Evolutionary conservation across 2,329 filamentous ascomycete genomes (phyloP).

Genomic region (Botrytis galanthina): DNA sequence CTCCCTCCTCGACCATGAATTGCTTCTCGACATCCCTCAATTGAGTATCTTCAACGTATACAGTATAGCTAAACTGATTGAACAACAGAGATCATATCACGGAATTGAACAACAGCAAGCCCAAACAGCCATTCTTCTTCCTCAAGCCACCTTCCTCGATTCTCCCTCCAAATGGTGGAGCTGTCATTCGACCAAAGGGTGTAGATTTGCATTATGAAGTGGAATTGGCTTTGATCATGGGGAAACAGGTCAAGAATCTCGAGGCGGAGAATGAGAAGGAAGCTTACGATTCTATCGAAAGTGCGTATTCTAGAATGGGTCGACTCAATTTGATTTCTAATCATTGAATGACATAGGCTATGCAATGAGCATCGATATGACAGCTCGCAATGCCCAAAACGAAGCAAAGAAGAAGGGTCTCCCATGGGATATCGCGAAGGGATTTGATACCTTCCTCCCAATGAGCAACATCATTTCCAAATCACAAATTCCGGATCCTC

Average conservation of each 20-base stretch:
- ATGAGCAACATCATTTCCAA: slow-evolving; percentile 80
- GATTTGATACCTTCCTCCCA: slow-evolving; percentile 96
- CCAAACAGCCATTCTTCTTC: slow-evolving; percentile 98
- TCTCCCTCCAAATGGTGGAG: slow-evolving; percentile 72
- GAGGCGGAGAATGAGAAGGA: slow-evolving; percentile 68
- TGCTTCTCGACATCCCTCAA: slow-evolving; percentile 14
- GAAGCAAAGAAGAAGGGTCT: slow-evolving; percentile 97
- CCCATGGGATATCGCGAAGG: slow-evolving; percentile 94
- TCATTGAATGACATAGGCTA: slow-evolving; percentile 59
- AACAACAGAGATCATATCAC: slow-evolving; percentile 76
- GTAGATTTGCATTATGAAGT: slow-evolving; percentile 92
- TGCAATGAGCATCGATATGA: slow-evolving; percentile 94
- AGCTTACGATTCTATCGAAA: slow-evolving; percentile 79
- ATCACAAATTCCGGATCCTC: slow-evolving; percentile 76
- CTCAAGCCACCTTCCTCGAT: slow-evolving; percentile 90
- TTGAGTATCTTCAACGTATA: neutral
- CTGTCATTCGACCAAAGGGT: slow-evolving; percentile 77
- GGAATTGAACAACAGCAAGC: slow-evolving; percentile 82
- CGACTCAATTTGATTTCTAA: neutral
- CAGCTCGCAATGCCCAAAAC: slow-evolving; percentile 89
- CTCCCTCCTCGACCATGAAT: slow-evolving; percentile 7
- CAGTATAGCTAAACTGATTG: neutral
- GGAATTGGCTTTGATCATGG: slow-evolving; percentile 86
- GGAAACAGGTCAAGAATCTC: slow-evolving; percentile 74
- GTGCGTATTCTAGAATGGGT: slow-evolving; percentile 46